Base-by-base conservation (phyloP, 129 eudicot genomes). In the Mikania micrantha region DNA sequence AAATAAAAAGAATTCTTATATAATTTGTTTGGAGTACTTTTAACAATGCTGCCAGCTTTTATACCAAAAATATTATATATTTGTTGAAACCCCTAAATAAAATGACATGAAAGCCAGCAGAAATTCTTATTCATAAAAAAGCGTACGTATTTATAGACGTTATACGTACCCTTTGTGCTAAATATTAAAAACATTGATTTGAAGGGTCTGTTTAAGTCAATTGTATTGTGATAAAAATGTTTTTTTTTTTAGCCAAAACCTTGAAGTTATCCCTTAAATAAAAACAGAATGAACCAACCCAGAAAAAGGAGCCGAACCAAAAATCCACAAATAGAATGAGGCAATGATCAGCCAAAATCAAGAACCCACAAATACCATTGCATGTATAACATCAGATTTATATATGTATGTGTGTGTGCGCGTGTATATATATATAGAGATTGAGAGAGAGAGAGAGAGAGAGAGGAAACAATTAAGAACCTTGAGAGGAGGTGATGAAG, bases 401-500 rank as follows among this genome's bases (percentile, higher is more conserved):
- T 15, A 64, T 21, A 42, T 32, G 25, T 19, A 24, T 12, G 27
- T 13, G 63, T n/a, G 41, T 47, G 20, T 34, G 4, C 15, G 22
- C 11, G 64, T 64, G 19, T 24, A 56, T 31, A 61, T 28, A 29
- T 60, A 52, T 16, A 25, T 2, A 13, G 13, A 7, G 50, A n/a
- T 45, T 34, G 50, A 28, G 29, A 31, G 24, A 67, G 58, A 38
- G 27, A 27, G 32, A 13, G 39, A 5, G 22, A 47, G 24, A 5
- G 10, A 13, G 36, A 13, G 49, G 31, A 17, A 16, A 25, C 4
- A n/a, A n/a, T n/a, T n/a, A 73, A 75, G 72, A 67, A 88, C 96
- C 96, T 88, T 81, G 96, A 72, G 75, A 79, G 65, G 57, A 57
- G 59, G 78, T 53, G 81, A 77, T 25, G 70, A 75, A 24, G 32